Conservation (phyloP, 805 yeast species). For the Metschnikowia cerradonensis region DNA sequence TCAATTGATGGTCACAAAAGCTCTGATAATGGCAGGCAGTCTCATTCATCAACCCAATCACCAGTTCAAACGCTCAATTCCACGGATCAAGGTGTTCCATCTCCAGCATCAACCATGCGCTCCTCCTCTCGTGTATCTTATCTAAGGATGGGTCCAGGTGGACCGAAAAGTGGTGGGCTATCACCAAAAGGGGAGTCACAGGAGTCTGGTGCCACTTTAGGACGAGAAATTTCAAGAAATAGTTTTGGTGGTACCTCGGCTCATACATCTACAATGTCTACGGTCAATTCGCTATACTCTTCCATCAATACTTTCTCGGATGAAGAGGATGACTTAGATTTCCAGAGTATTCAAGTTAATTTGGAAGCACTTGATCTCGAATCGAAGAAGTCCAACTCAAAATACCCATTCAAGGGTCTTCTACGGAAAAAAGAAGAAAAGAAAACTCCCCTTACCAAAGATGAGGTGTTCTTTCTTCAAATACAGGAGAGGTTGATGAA, state of each 20-base stretch:
- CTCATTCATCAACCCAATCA: not conserved
- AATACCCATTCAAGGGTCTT: conserved; percentile 7
- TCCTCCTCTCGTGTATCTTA: not conserved
- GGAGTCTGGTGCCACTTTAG: not conserved
- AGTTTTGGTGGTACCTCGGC: not conserved
- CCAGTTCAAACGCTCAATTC: not conserved
- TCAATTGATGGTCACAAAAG: not conserved
- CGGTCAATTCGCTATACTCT: conserved; percentile 9
- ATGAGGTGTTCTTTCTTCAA: conserved; percentile 7
- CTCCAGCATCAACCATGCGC: not conserved
- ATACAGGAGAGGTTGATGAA: conserved; percentile 5
- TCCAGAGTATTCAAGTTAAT: conserved; percentile 13
- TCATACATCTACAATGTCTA: not conserved
- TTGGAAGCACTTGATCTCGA: conserved; percentile 6
- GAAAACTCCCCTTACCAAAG: conserved; percentile 5
- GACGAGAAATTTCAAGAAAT: not conserved
- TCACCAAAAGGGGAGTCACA: not conserved
- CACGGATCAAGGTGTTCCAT: not conserved
- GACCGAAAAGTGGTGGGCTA: not conserved
- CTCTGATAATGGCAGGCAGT: not conserved
- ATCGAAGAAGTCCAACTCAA: conserved; percentile 1
- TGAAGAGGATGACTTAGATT: conserved; percentile 12
- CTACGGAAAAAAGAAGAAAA: conserved; percentile 4
- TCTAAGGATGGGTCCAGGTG: not conserved
- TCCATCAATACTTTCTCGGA: conserved; percentile 2